phyloP scores from a whole-genome alignment of 176 grass and related monocot genomes.

The Saccharum spontaneum region DNA sequence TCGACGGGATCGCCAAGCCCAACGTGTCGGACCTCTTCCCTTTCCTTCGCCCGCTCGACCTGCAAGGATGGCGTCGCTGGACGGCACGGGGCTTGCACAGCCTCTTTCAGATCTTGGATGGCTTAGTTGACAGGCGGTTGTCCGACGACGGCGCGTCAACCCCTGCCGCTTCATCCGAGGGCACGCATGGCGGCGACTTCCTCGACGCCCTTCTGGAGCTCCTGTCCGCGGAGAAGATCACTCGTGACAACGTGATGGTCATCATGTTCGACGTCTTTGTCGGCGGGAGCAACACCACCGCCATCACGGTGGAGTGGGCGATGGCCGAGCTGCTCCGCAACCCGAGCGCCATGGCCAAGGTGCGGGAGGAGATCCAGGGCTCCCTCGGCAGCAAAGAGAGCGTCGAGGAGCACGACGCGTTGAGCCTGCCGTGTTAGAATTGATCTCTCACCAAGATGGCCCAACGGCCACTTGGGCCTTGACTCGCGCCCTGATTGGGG shows the following conservation, averaged over 20 bases:
- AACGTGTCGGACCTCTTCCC: conserved; percentile 55
- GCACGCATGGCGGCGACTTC: too few species aligned
- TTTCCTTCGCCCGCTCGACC: conserved; percentile 37
- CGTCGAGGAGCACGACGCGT: conserved; percentile 10
- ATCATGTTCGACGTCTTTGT: conserved; percentile 36
- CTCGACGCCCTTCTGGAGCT: conserved; percentile 32
- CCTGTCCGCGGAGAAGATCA: conserved; percentile 18
- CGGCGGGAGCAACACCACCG: conserved; percentile 30
- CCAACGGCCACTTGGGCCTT: too few species aligned
- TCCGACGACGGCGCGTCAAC: too few species aligned
- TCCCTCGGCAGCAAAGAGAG: conserved; percentile 1
- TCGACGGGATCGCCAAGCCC: neutral
- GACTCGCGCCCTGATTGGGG: too few species aligned
- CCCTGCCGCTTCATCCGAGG: too few species aligned
- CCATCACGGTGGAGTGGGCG: conserved; percentile 32
- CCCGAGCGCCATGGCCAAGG: conserved; percentile 31
- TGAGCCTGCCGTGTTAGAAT: conserved; percentile 22
- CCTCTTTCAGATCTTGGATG: too few species aligned
- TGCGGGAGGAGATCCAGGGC: conserved; percentile 6
- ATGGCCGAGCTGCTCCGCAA: conserved; percentile 49
- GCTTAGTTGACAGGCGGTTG: too few species aligned
- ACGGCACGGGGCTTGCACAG: too few species aligned
- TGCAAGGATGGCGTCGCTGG: too few species aligned
- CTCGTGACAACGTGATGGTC: neutral
- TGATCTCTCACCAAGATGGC: too few species aligned